phyloP scores from a whole-genome alignment of 2,329 filamentous ascomycete genomes.

The Immersiporthe knoxdaviesiana region DNA sequence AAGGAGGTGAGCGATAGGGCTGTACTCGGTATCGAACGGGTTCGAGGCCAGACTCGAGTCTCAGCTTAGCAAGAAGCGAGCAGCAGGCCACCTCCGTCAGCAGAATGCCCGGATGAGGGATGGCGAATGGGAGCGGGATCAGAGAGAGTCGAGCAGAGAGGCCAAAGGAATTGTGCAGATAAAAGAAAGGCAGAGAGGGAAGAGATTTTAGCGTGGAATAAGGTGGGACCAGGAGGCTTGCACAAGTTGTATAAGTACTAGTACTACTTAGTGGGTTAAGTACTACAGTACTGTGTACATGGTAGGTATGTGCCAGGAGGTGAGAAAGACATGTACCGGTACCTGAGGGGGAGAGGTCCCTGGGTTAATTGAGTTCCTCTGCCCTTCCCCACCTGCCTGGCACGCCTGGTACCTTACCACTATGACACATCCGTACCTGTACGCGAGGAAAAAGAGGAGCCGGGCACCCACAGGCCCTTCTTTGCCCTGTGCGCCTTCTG shows the following conservation, averaged over 20 bases:
- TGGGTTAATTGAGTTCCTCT: background rate
- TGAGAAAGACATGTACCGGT: background rate
- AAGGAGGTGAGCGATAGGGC: background rate
- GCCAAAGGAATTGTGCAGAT: conserved; percentile 4
- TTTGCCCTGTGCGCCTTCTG: background rate
- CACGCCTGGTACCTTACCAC: conserved; percentile 1
- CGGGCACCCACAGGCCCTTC: background rate
- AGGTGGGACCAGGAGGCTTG: background rate
- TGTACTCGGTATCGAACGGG: background rate
- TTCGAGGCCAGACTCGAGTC: background rate
- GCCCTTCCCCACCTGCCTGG: background rate
- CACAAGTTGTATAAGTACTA: too few species aligned
- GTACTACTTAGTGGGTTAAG: too few species aligned
- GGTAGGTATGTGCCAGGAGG: too few species aligned
- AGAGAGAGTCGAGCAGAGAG: background rate
- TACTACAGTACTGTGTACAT: too few species aligned
- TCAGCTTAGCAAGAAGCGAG: background rate
- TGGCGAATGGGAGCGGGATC: background rate
- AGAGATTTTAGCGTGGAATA: conserved; percentile 5
- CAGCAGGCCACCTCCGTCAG: background rate
- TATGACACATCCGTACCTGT: background rate
- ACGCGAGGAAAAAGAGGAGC: background rate
- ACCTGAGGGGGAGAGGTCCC: background rate
- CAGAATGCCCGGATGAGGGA: background rate
- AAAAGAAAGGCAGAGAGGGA: background rate